A percentile compares a stretch with the other conserved stretches of the same genome.
phyloP scores from a whole-genome alignment of 805 yeast species.

The Lachancea lanzarotensis region DNA sequence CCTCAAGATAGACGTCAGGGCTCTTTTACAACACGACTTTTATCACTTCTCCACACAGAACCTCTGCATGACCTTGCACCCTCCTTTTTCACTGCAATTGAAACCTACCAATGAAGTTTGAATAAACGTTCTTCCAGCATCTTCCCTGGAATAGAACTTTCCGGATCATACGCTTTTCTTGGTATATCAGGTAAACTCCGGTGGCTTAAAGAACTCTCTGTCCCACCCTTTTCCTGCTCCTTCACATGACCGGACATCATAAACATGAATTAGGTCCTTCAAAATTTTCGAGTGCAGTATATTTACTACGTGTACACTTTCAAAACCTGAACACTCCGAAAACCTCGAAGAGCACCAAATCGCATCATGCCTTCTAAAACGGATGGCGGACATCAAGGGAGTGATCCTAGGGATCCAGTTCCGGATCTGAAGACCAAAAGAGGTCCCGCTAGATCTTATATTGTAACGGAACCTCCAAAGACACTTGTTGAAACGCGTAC shows the following conservation, averaged over 20 bases:
- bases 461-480: conserved; percentile 46
- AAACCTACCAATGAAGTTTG: no score
- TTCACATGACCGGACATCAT: conserved; percentile 2
- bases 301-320: conserved; percentile 5
- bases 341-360: neutral
- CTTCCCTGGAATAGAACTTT: no score
- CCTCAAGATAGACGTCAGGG: no score
- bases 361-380: conserved; percentile 4
- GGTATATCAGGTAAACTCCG: neutral
- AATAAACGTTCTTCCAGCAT: no score
- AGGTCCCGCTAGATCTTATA: conserved; percentile 50
- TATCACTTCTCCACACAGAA: no score
- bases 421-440: conserved; percentile 42
- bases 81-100: no score
- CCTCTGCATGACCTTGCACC: no score
- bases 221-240: neutral
- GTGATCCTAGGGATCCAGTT: conserved; percentile 29
- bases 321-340: neutral
- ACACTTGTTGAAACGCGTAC: conserved; percentile 38
- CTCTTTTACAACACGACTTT: no score
- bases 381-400: neutral
- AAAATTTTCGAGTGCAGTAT: conserved; percentile 2
- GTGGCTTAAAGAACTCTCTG: neutral
- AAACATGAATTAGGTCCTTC: neutral
- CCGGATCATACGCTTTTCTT: neutral